phyloP scores from a whole-genome alignment of 495 filamentous ascomycete genomes.

The Penicillium canescens region DNA sequence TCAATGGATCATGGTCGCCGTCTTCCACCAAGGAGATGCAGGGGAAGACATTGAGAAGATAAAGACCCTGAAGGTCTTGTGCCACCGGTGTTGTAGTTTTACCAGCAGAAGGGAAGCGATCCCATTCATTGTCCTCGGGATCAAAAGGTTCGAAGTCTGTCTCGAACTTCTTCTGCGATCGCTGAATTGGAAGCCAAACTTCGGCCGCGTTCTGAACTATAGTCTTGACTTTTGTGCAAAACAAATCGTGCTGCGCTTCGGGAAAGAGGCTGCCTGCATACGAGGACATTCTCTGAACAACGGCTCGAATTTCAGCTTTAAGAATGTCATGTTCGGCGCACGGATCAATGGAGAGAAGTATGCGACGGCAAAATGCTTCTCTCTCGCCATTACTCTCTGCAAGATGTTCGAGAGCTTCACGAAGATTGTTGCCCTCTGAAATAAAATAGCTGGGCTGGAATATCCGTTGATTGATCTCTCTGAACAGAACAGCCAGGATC shows the following conservation, averaged over 20 bases:
- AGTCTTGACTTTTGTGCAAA: conserved; percentile 8
- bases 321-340: conserved; percentile 4
- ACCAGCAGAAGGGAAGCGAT: conserved; percentile 7
- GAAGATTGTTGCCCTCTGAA: conserved; percentile 5
- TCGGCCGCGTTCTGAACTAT: conserved; percentile 14
- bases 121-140: conserved; percentile 11
- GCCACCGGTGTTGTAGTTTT: neutral
- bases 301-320: neutral
- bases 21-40: conserved; percentile 10
- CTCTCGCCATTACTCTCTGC: conserved; percentile 14
- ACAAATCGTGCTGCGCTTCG: conserved; percentile 8
- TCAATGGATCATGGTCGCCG: conserved; percentile 6
- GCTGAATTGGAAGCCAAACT: conserved; percentile 13
- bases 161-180: conserved; percentile 13
- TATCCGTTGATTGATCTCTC: conserved; percentile 16
- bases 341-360: conserved; percentile 17
- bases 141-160: conserved; percentile 13
- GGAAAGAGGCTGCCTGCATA: conserved; percentile 6
- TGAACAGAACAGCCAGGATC: conserved; percentile 17
- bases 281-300: conserved; percentile 9
- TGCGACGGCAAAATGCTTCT: conserved; percentile 17
- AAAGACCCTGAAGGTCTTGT: neutral
- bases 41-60: conserved; percentile 18
- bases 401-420: conserved; percentile 12
- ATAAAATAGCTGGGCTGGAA: conserved; percentile 19